Conservation (phyloP, 352 stramenopile species). For the Pythium phragmiticola region DNA sequence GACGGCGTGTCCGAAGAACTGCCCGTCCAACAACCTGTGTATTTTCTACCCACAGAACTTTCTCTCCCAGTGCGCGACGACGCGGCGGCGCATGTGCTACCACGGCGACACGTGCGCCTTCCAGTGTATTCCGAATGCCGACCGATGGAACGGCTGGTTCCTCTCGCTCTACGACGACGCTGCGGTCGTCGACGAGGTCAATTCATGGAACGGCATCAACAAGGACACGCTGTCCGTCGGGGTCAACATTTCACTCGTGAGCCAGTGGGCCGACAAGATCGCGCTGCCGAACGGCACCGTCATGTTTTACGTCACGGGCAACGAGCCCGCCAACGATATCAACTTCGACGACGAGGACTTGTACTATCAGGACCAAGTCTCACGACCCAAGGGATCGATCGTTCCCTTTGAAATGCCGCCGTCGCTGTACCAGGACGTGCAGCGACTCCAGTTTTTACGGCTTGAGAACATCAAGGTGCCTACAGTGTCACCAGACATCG, state of each 20-base stretch:
- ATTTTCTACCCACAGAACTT: slow-evolving; percentile 12
- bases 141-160: slow-evolving; percentile 5
- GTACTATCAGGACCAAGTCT: neutral
- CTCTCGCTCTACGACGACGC: slow-evolving; percentile 14
- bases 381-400: slow-evolving; percentile 6
- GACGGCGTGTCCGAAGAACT: slow-evolving; percentile 12
- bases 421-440: neutral
- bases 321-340: slow-evolving; percentile 22
- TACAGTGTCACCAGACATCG: neutral
- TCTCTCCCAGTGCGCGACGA: slow-evolving; percentile 3
- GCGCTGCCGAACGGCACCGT: neutral
- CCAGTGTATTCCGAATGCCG: slow-evolving; percentile 14
- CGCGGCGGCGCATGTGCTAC: slow-evolving; percentile 7
- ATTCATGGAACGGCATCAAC: slow-evolving; percentile 6
- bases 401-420: slow-evolving; percentile 8
- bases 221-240: slow-evolving; percentile 1
- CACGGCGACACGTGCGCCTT: slow-evolving; percentile 17
- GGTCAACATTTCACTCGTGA: slow-evolving; percentile 9
- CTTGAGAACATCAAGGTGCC: slow-evolving; percentile 13
- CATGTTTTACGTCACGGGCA: slow-evolving; percentile 15
- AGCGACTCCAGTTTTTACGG: neutral
- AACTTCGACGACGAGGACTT: neutral
- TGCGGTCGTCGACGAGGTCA: slow-evolving; percentile 13
- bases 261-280: neutral
- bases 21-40: slow-evolving; percentile 15